These are phyloP conservation scores for Daldinia eschscholtzii DNA, from an alignment of 2,329 filamentous ascomycete genomes.

Conservation along the genomic window DNA sequence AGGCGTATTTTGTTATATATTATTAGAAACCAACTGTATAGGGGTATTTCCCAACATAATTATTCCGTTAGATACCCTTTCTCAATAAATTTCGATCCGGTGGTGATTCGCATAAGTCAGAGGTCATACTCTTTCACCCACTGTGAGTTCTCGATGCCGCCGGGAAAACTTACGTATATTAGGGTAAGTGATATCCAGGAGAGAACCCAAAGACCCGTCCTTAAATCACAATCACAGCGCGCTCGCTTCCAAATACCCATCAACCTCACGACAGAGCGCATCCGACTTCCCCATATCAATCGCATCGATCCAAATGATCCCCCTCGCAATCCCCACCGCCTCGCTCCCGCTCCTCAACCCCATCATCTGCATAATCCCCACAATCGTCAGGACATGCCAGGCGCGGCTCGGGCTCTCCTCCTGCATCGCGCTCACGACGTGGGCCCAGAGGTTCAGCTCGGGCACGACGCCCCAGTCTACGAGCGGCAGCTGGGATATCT, in stretches of 20 bases:
- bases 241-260: slow-evolving; percentile 31
- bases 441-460: slow-evolving; percentile 51
- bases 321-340: slow-evolving; percentile 44
- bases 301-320: slow-evolving; percentile 49
- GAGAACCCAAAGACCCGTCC: slow-evolving; percentile 14
- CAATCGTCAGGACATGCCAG: slow-evolving; percentile 48
- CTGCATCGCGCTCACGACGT: slow-evolving; percentile 46
- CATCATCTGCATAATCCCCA: slow-evolving; percentile 46
- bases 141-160: not conserved
- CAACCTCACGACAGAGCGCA: slow-evolving; percentile 44
- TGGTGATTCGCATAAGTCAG: not conserved
- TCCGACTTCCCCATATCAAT: slow-evolving; percentile 44
- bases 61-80: not conserved
- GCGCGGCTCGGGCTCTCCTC: slow-evolving; percentile 40
- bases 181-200: not conserved
- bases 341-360: slow-evolving; percentile 39
- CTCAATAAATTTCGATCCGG: not conserved
- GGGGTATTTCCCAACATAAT: not conserved
- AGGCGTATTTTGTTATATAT: slow-evolving; percentile 10
- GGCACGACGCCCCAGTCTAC: slow-evolving; percentile 48
- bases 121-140: not conserved
- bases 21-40: not conserved
- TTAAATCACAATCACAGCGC: slow-evolving; percentile 2
- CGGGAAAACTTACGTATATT: not conserved
- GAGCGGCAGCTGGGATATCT: slow-evolving; percentile 47